Conservation (phyloP, 441 rosid genomes). For the Gossypium gossypioides region DNA sequence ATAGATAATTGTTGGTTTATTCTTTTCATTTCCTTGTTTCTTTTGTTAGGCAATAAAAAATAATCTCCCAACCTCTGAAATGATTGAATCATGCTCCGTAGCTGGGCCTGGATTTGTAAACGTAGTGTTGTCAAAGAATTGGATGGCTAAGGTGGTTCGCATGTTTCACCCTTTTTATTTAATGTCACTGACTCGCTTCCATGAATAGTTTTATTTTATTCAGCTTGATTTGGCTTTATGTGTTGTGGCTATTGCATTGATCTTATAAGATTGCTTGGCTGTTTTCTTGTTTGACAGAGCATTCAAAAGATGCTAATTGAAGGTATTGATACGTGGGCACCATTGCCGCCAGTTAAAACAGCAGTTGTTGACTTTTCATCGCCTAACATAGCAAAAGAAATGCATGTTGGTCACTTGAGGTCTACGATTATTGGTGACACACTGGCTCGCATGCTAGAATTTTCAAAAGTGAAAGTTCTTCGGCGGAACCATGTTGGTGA, state of each 20-base stretch:
- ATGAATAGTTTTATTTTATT: neutral
- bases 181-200: neutral
- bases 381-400: conserved; percentile 89
- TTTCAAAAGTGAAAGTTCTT: conserved; percentile 74
- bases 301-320: conserved; percentile 68
- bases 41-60: conserved; percentile 47
- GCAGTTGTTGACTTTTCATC: conserved; percentile 92
- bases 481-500: conserved; percentile 97
- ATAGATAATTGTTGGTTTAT: neutral
- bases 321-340: conserved; percentile 79
- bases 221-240: neutral
- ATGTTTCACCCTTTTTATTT: neutral
- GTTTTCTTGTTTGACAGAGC: conserved; percentile 33
- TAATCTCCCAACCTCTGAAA: conserved; percentile 59
- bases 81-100: conserved; percentile 70
- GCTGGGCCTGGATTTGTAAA: conserved; percentile 84
- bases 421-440: conserved; percentile 94
- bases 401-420: conserved; percentile 92
- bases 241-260: neutral
- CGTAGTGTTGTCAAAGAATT: conserved; percentile 46
- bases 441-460: conserved; percentile 83
- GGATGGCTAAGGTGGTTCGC: conserved; percentile 69
- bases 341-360: conserved; percentile 42
- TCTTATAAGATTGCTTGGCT: conserved; percentile 3
- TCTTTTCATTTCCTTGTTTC: neutral